A percentile compares a stretch with the other conserved stretches of the same genome.
phyloP scores from a whole-genome alignment of 192 early-diverging fungal genomes.

The Mortierella alpina region DNA sequence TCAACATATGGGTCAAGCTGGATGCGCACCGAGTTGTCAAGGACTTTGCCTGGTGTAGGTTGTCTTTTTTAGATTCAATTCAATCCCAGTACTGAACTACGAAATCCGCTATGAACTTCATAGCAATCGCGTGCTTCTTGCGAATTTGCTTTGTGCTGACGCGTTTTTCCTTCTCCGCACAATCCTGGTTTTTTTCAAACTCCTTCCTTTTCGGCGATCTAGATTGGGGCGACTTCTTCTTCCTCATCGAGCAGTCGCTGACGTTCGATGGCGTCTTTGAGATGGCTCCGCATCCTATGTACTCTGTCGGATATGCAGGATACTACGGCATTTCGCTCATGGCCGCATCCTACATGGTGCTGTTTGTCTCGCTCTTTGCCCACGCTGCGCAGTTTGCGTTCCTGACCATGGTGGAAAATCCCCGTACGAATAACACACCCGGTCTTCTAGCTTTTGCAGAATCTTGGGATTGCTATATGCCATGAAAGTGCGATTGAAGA shows the following conservation, averaged over 20 bases:
- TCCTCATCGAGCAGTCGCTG: conserved; percentile 87
- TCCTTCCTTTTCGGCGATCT: not conserved
- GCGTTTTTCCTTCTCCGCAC: not conserved
- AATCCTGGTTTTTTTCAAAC: not conserved
- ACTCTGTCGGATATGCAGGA: conserved; percentile 97
- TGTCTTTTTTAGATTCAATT: not conserved
- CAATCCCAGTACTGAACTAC: too few species aligned
- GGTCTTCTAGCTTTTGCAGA: not conserved
- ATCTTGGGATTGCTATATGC: not conserved
- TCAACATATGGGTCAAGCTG: conserved; percentile 96
- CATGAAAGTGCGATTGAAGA: not conserved
- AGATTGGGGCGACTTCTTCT: conserved; percentile 99
- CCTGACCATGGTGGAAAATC: conserved; percentile 91
- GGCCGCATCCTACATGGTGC: conserved; percentile 88
- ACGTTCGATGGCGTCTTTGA: conserved; percentile 96
- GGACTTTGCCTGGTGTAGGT: conserved; percentile 98
- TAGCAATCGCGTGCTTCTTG: conserved; percentile 1
- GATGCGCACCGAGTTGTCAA: conserved; percentile 97
- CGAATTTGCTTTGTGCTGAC: not conserved
- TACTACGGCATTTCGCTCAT: conserved; percentile 96
- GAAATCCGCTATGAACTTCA: too few species aligned
- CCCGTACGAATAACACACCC: conserved; percentile 62
- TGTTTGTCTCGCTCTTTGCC: conserved; percentile 88
- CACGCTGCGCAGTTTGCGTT: conserved; percentile 92
- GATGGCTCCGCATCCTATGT: conserved; percentile 99